Evolutionary conservation across 768 basidiomycete genomes (phyloP), one percentile per base, ranked within the genome.

Genomic region (Calocybe cyanea): DNA sequence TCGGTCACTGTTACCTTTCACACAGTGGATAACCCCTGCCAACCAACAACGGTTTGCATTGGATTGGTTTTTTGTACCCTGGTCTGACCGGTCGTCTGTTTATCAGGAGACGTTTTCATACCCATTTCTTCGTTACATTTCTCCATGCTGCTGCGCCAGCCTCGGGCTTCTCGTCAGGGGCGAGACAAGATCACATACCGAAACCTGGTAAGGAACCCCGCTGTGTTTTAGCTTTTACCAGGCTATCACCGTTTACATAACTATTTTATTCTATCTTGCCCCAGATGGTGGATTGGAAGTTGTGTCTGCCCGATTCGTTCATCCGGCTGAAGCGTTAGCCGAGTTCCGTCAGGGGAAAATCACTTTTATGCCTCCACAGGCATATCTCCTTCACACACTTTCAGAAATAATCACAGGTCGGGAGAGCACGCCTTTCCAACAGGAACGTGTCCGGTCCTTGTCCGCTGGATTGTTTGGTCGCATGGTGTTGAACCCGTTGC

Each of bases 341-440:
- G 80, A 80, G 58, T 80, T 76, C 57, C 61, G 57, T 15, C 65
- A 66, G 23, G 67, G 72, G 17, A 68, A 71, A 46, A 79, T 87
- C 47, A 68, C 68, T 3, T 69, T 87, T 36, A 81, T 86, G 80
- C 85, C 85, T 14, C 86, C 86, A 10, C 86, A 88, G 58, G 83
- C 73, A 57, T 88, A 88, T 59, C 73, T 88, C 41, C 62, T 87
- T 20, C 66, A 71, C 8, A 86, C 83, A 2, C 69, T 88, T 30
- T 69, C 78, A 3, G 69, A 68, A 24, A 67, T 86, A 25, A 64
- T 87, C 18, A 46, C 60, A 2, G 76, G 75, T 33, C 46, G 60
- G 6, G 42, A 49, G 40, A 76, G 64, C 47, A 78, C 76, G 2
- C 31, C 53, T 0, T 68, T 66, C 13, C 79, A 85, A 54, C 67